Percentiles rank a stretch among this genome's conserved stretches.
Conservation (phyloP, 1,284 basidiomycete species). For the Cryptococcus neoformans region DNA sequence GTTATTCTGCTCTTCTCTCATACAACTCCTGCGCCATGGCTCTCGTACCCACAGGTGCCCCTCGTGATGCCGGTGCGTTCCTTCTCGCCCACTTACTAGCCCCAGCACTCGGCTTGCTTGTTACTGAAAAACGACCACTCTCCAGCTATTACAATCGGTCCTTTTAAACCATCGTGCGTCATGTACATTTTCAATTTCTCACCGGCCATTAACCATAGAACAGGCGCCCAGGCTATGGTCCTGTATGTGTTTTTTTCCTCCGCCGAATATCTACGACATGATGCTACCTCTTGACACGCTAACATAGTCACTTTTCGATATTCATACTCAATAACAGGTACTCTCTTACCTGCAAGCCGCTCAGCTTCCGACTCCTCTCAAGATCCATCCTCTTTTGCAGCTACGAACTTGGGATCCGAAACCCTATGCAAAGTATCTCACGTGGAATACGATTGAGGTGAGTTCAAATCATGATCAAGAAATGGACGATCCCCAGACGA, state of each 20-base stretch:
- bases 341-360: constrained; percentile 45
- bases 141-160: constrained; percentile 38
- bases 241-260: constrained; percentile 15
- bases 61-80: constrained; percentile 32
- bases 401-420: constrained; percentile 42
- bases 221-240: constrained; percentile 45
- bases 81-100: not conserved
- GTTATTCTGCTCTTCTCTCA: too few species aligned
- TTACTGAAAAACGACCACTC: not conserved
- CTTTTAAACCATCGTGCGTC: constrained; percentile 44
- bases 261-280: too few species aligned
- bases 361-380: constrained; percentile 38
- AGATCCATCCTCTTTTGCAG: constrained; percentile 43
- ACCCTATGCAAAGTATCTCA: constrained; percentile 41
- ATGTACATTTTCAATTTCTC: not conserved
- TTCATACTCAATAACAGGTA: constrained; percentile 8
- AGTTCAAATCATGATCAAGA: constrained; percentile 2
- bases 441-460: constrained; percentile 43
- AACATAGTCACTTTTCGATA: not conserved
- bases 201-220: constrained; percentile 1
- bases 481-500: not conserved
- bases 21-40: constrained; percentile 18
- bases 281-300: too few species aligned
- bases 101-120: too few species aligned
- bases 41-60: constrained; percentile 19